phyloP scores from a whole-genome alignment of 306 rosid species.

The Begonia peltatifolia region DNA sequence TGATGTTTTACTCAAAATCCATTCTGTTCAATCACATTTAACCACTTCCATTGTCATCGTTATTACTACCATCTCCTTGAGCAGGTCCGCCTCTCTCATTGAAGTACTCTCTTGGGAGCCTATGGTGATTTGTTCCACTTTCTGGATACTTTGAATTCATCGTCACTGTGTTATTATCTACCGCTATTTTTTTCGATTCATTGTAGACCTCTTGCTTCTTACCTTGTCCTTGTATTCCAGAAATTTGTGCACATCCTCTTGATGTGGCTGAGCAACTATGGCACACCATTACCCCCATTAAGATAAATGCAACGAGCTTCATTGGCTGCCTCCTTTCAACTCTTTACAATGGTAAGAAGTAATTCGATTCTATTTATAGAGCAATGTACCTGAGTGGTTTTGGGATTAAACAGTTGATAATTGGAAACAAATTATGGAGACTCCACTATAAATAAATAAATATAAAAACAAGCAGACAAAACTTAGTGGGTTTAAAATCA shows the following conservation, averaged over 20 bases:
- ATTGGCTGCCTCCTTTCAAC: slow-evolving; percentile 11
- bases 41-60: slow-evolving; percentile 11
- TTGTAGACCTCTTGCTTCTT: slow-evolving; percentile 18
- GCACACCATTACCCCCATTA: slow-evolving; percentile 18
- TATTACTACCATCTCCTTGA: slow-evolving; percentile 17
- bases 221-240: slow-evolving; percentile 30
- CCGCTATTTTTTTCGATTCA: slow-evolving; percentile 14
- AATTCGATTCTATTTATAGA: slow-evolving; percentile 4
- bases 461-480: neutral
- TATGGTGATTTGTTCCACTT: slow-evolving; percentile 23
- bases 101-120: slow-evolving; percentile 26
- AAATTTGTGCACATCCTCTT: slow-evolving; percentile 14
- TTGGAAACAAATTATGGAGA: neutral
- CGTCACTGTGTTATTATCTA: slow-evolving; percentile 16
- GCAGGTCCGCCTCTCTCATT: slow-evolving; percentile 16
- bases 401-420: neutral
- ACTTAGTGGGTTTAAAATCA: neutral
- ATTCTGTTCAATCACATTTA: neutral
- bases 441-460: neutral
- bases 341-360: neutral
- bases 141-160: slow-evolving; percentile 11
- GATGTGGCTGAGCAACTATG: slow-evolving; percentile 18
- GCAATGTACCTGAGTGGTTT: neutral
- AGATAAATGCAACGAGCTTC: slow-evolving; percentile 27
- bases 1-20: neutral